Conservation (phyloP, 768 basidiomycete species). For the Gloeophyllum trabeum region DNA sequence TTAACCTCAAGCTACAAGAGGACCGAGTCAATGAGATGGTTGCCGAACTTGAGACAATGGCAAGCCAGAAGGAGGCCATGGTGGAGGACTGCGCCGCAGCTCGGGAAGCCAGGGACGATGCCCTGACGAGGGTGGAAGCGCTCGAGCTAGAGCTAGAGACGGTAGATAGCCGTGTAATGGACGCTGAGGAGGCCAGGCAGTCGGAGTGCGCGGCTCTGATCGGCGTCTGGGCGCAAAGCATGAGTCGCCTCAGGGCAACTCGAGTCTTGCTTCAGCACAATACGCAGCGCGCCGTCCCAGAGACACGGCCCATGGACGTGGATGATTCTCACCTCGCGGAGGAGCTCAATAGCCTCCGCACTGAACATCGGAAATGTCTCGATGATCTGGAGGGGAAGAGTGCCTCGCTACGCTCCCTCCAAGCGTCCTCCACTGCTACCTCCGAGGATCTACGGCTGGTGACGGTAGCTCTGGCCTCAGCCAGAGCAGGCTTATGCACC, state of each 20-base stretch:
- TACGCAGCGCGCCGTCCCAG: too few relatives aligned
- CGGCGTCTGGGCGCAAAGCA: constrained; percentile 8
- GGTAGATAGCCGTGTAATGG: constrained; percentile 18
- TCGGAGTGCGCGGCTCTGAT: constrained; percentile 15
- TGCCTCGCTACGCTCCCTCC: too few relatives aligned
- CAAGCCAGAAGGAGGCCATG: constrained; percentile 66
- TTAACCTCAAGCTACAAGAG: constrained; percentile 64
- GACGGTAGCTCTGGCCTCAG: neutral
- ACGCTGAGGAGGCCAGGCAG: constrained; percentile 13
- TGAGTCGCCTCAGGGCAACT: too few relatives aligned
- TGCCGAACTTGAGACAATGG: constrained; percentile 52
- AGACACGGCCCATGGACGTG: too few relatives aligned
- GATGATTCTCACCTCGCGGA: too few relatives aligned
- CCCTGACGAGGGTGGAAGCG: constrained; percentile 41
- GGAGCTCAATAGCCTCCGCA: too few relatives aligned
- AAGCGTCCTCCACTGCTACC: too few relatives aligned
- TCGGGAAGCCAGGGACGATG: constrained; percentile 59
- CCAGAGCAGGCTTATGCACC: too few relatives aligned
- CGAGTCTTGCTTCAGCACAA: too few relatives aligned
- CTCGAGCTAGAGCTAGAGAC: constrained; percentile 52
- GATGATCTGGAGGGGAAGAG: too few relatives aligned
- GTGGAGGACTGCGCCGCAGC: constrained; percentile 78
- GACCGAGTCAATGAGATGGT: constrained; percentile 65
- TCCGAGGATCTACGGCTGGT: too few relatives aligned
- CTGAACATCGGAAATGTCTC: too few relatives aligned